Conservation (phyloP, 805 yeast species). For the Yarrowia keelungensis region DNA sequence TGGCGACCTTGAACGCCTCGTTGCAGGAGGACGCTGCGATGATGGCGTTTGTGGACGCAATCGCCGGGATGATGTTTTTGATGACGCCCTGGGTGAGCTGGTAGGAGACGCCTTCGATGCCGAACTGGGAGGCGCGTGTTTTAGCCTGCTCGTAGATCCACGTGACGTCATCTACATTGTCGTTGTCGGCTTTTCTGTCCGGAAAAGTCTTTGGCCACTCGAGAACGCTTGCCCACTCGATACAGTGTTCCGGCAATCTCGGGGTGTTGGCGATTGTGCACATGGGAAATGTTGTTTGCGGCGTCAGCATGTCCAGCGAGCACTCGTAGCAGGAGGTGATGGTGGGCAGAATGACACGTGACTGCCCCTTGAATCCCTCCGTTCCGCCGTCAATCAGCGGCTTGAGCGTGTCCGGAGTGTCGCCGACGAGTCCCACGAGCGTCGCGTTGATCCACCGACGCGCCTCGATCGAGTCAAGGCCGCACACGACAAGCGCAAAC, state of each 20-base stretch:
- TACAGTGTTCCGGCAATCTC: slow-evolving; percentile 91
- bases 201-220: slow-evolving; percentile 67
- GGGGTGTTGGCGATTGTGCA: slow-evolving; percentile 96
- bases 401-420: slow-evolving; percentile 56
- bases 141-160: slow-evolving; percentile 65
- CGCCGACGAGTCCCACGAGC: slow-evolving; percentile 64
- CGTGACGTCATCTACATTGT: slow-evolving; percentile 67
- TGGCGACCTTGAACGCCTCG: slow-evolving; percentile 80
- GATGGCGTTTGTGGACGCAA: slow-evolving; percentile 92
- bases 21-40: slow-evolving; percentile 89
- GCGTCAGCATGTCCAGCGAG: slow-evolving; percentile 71
- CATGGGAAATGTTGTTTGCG: slow-evolving; percentile 74
- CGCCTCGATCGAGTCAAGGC: slow-evolving; percentile 88
- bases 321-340: slow-evolving; percentile 93
- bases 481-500: slow-evolving; percentile 80
- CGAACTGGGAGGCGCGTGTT: slow-evolving; percentile 66
- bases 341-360: slow-evolving; percentile 84
- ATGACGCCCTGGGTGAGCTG: slow-evolving; percentile 82
- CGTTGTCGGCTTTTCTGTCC: slow-evolving; percentile 51
- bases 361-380: slow-evolving; percentile 92
- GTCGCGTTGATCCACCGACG: slow-evolving; percentile 85
- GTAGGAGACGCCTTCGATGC: slow-evolving; percentile 74
- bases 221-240: slow-evolving; percentile 84
- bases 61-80: slow-evolving; percentile 90
- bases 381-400: slow-evolving; percentile 94